Conservation (phyloP, 208 protist genomes). For the Trypanosoma grayi region DNA sequence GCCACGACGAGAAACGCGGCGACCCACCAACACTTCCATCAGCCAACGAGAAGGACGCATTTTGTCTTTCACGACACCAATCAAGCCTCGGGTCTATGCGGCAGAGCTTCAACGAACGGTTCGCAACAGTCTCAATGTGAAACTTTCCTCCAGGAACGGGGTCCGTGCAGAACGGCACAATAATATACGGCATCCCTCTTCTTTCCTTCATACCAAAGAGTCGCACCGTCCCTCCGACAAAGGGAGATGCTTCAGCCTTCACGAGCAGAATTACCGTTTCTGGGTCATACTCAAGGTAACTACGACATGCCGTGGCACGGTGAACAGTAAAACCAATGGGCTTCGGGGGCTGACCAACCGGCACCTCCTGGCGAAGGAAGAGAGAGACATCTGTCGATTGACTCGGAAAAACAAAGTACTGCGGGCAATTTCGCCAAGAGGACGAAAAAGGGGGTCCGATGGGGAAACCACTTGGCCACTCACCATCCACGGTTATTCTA, state of each 20-base stretch:
- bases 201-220: conserved; percentile 64
- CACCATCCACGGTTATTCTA: conserved; percentile 32
- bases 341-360: conserved; percentile 7
- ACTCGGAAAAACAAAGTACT: conserved; percentile 78
- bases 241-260: conserved; percentile 1
- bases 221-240: conserved; percentile 42
- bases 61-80: conserved; percentile 46
- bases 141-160: conserved; percentile 33
- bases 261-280: conserved; percentile 47
- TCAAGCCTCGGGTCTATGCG: conserved; percentile 65
- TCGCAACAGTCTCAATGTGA: conserved; percentile 54
- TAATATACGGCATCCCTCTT: conserved; percentile 82
- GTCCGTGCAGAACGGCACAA: conserved; percentile 65
- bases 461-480: conserved; percentile 47
- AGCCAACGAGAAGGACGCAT: conserved; percentile 36
- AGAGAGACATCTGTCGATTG: conserved; percentile 67
- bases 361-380: conserved; percentile 29
- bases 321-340: conserved; percentile 80
- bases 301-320: conserved; percentile 41
- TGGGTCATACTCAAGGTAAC: conserved; percentile 69
- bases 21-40: conserved; percentile 71
- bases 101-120: conserved; percentile 52
- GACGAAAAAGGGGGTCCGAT: conserved; percentile 47
- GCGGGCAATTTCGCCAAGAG: conserved; percentile 84
- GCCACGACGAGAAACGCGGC: conserved; percentile 75